Evolutionary conservation across 305 asterid genomes (phyloP), one percentile per base, ranked within the genome.

Genomic region (Andrographis paniculata): DNA sequence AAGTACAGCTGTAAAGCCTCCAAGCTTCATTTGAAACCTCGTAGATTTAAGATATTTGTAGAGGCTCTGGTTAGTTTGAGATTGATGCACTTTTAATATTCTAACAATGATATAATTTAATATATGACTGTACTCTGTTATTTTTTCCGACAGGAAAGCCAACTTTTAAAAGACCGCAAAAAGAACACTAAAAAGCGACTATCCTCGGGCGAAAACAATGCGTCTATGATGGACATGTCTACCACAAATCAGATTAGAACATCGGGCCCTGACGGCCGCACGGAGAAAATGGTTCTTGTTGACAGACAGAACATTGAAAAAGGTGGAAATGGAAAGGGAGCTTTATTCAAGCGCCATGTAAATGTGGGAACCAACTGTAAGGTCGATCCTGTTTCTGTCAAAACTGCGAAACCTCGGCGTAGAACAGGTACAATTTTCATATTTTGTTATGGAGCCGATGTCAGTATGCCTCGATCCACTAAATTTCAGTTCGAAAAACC

Each of bases 1-100:
- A 86, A 91, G 66, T 87, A 79, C 69, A 83, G 99, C 78, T 86
- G 99, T 65, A 91, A 86, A 74, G 93, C 99, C 61, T 91, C 99
- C 50, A 86, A 86, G 83, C 95, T 91, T 60, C 99, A 86, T 76
- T 72, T 91, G 77, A 91, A 91, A 72, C 99, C 99, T 20, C 84
- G 99, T 50, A 86, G 99, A 64, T 86, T 76, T 70, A 91, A 91
- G 82, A 73, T 87, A 58, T 83, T 91, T 69, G 69, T 87, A 36
- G 96, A 91, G 71, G 72, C 92, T 58, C 69, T 91, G 99, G 99
- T 91, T 60, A 70, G 94, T 80, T 47, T 55, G 30, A 27, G 49
- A 42, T 63, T 58, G 39, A 43, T 35, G 35, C 33, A 19, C 61
- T 52, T 33, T 22, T 27, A n/a, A n/a, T n/a, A 43, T 58, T 47